A percentile compares a stretch with the other conserved stretches of the same genome.
Evolutionary conservation across 306 rosid genomes (phyloP).

Genomic region (Cicer judaicum): DNA sequence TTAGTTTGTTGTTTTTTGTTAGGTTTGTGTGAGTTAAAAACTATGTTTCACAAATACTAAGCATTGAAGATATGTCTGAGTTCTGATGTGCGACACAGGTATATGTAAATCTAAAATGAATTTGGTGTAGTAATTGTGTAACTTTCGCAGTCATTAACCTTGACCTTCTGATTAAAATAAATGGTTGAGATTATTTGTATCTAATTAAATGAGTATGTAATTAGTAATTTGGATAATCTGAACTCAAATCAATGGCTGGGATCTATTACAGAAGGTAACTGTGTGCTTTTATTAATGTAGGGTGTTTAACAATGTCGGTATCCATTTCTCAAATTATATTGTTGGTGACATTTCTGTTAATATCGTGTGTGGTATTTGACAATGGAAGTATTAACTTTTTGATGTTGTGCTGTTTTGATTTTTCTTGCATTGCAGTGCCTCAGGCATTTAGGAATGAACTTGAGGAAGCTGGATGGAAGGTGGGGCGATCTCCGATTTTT

Average conservation of each 20-base stretch:
- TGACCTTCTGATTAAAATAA: no score
- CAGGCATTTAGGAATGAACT: slow-evolving; percentile 79
- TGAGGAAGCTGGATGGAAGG: slow-evolving; percentile 92
- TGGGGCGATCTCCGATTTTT: slow-evolving; percentile 86
- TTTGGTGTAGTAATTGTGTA: no score
- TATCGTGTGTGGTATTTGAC: background rate
- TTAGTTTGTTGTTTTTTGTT: background rate
- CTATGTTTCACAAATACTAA: background rate
- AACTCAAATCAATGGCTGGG: no score
- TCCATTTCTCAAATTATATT: background rate
- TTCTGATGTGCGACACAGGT: background rate
- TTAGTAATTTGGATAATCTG: no score
- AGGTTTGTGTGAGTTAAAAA: background rate
- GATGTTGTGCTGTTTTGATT: slow-evolving; percentile 7
- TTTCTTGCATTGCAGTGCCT: slow-evolving; percentile 67
- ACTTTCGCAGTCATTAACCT: no score
- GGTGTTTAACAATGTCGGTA: no score
- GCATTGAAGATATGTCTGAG: background rate
- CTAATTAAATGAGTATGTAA: no score
- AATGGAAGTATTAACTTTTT: background rate
- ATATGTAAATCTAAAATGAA: no score
- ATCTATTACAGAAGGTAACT: no score
- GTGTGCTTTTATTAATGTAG: no score
- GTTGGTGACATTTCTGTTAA: background rate
- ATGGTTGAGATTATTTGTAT: no score